Conservation (phyloP, 2,329 filamentous ascomycete species). For the Fusarium verrucosum region DNA sequence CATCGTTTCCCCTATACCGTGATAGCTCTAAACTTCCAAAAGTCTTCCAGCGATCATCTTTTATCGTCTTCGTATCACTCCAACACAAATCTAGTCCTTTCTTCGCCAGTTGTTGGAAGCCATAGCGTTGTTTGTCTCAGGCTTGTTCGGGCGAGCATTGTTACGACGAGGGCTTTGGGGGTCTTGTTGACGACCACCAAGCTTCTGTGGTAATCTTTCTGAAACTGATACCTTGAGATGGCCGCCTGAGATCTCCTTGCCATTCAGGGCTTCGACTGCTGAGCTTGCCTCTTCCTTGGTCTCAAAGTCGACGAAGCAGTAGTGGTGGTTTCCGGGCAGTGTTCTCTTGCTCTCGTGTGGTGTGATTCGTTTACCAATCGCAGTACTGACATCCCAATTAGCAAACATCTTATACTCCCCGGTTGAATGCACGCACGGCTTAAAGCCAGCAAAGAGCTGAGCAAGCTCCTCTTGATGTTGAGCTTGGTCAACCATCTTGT, state of each 20-base stretch:
- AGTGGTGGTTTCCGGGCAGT: conserved; percentile 67
- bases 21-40: not conserved
- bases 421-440: conserved; percentile 30
- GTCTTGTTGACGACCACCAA: conserved; percentile 5
- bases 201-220: conserved; percentile 1
- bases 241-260: conserved; percentile 3
- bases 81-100: not conserved
- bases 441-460: conserved; percentile 58
- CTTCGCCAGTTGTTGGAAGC: conserved; percentile 20
- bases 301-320: conserved; percentile 72
- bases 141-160: not conserved
- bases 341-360: conserved; percentile 64
- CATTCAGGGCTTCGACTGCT: conserved; percentile 53
- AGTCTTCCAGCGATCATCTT: too few relatives aligned
- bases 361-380: conserved; percentile 64
- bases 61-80: not conserved
- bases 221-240: conserved; percentile 18
- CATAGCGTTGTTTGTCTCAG: conserved; percentile 9
- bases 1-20: not conserved
- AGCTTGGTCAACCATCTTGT: conserved; percentile 58
- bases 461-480: conserved; percentile 58
- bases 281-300: conserved; percentile 62
- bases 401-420: accelerated
- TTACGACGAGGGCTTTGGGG: not conserved
- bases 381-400: conserved; percentile 2